Evolutionary conservation across 768 basidiomycete species (phyloP), one percentile per base, ranked within the genome.

Genomic region (Hericium erinaceus): DNA sequence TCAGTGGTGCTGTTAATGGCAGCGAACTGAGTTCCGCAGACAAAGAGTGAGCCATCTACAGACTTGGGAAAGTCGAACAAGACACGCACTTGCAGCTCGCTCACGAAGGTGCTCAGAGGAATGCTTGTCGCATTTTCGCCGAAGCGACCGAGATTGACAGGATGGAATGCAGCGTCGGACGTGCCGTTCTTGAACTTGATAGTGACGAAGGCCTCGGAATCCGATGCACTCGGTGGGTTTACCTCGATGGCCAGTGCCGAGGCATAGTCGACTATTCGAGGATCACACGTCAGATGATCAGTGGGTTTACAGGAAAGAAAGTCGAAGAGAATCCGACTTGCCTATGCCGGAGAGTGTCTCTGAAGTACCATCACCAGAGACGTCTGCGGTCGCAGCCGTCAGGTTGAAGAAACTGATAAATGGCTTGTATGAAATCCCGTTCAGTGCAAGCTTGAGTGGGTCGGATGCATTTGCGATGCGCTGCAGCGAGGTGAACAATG

Each of bases 381-480:
- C 49, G 26, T 51, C 49, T 2, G 38, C 11, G 28, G 61, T 61
- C 39, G 67, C 59, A 48, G 67, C 55, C 2, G 69, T 70, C 66
- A 73, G 65, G 62, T 70, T 69, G 64, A 75, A 72, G 15, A 74
- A 61, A 3, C 66, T 66, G 48, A 73, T 60, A 59, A 73, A 71
- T 8, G 72, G 73, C 59, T 72, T 72, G 63, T 73, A 74, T 13
- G 68, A 65, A 10, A 65, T 53, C 22, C 65, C 70, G 49, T 67
- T 62, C 44, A 68, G 66, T 10, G 62, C 58, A 24, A 74, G 24
- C 52, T 69, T 66, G 39, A 73, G 61, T 1, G 64, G 56, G 37
- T 66, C 63, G 26, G 62, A 57, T 1, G 50, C 12, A 33, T 64
- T 62, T 6, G 65, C 59, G 56, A 75, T 64, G 1, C 54, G 57